A percentile compares a stretch with the other conserved stretches of the same genome.
These are phyloP conservation scores for Zasmidium angulare DNA, from an alignment of 2,329 filamentous ascomycete species.

Conservation along the genomic window DNA sequence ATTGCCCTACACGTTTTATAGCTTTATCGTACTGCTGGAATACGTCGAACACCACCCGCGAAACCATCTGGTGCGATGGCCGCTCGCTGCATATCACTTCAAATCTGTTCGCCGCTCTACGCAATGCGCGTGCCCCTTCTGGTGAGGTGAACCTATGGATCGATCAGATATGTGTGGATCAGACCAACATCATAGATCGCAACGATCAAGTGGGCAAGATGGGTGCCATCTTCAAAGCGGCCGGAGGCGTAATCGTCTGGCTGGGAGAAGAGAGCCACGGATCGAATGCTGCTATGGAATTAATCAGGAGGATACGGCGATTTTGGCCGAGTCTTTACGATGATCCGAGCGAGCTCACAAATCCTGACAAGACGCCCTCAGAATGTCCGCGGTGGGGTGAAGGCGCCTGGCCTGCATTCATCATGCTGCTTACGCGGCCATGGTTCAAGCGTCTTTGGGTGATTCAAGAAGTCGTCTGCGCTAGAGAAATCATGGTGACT, in stretches of 20 bases:
- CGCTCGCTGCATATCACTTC: conserved; percentile 14
- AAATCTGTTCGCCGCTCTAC: conserved; percentile 18
- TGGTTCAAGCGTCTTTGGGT: conserved; percentile 22
- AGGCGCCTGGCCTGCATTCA: conserved; percentile 18
- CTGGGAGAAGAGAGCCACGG: conserved; percentile 17
- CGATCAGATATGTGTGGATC: conserved; percentile 22
- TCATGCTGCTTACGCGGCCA: conserved; percentile 14
- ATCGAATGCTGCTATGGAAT: conserved; percentile 17
- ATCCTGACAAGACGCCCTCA: conserved; percentile 13
- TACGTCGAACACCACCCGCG: conserved; percentile 4
- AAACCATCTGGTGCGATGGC: conserved; percentile 19
- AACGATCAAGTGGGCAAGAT: conserved; percentile 21
- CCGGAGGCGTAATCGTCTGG: conserved; percentile 21
- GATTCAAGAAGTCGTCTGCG: conserved; percentile 21
- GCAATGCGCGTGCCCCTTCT: conserved; percentile 19
- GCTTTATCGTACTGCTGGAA: conserved; percentile 23
- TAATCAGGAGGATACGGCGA: conserved; percentile 15
- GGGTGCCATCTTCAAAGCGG: conserved; percentile 19
- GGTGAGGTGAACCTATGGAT: conserved; percentile 18
- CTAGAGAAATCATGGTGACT: conserved; percentile 19
- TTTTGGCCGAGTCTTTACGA: conserved; percentile 19
- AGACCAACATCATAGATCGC: conserved; percentile 17
- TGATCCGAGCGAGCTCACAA: conserved; percentile 13
- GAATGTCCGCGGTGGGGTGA: conserved; percentile 16
- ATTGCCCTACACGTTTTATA: conserved; percentile 14